Conservation (phyloP, 176 grass and related monocot genomes). For the Panicum miliaceum region DNA sequence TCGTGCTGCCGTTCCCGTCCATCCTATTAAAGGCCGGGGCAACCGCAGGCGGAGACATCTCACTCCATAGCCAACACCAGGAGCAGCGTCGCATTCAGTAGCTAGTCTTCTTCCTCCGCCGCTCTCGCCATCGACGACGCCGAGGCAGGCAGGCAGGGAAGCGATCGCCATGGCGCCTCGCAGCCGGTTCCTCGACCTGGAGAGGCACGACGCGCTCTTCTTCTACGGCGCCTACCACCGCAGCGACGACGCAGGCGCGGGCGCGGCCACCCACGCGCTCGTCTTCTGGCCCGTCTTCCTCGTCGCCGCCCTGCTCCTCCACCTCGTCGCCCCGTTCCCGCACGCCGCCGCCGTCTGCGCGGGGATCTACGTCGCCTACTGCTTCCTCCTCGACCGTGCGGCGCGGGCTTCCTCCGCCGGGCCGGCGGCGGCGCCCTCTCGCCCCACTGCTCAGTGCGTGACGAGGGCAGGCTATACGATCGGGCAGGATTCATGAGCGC, state of each 20-base stretch:
- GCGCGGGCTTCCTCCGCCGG: slow-evolving; percentile 51
- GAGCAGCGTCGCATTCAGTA: too few relatives aligned
- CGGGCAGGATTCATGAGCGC: not conserved
- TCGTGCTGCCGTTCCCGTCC: too few relatives aligned
- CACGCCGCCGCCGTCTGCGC: slow-evolving; percentile 37
- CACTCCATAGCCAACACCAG: too few relatives aligned
- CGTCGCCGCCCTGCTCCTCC: slow-evolving; percentile 56
- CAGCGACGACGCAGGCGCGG: slow-evolving; percentile 61
- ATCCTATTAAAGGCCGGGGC: too few relatives aligned
- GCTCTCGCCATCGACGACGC: too few relatives aligned
- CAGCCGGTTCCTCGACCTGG: slow-evolving; percentile 65
- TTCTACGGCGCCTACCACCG: slow-evolving; percentile 81
- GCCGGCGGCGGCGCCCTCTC: slow-evolving; percentile 37
- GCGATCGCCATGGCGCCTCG: slow-evolving; percentile 23
- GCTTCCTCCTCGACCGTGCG: slow-evolving; percentile 47
- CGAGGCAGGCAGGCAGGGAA: too few relatives aligned
- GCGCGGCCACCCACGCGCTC: slow-evolving; percentile 57
- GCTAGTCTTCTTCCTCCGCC: not conserved
- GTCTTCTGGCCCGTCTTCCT: slow-evolving; percentile 78
- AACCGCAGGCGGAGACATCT: too few relatives aligned
- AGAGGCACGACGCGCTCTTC: slow-evolving; percentile 59
- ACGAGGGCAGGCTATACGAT: not conserved
- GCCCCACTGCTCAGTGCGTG: slow-evolving; percentile 34
- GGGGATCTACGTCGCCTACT: slow-evolving; percentile 51
- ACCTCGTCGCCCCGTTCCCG: slow-evolving; percentile 44